Percentiles rank a stretch among this genome's conserved stretches.
Evolutionary conservation across 768 basidiomycete species (phyloP).

Genomic region (Tulasnella calospora): DNA sequence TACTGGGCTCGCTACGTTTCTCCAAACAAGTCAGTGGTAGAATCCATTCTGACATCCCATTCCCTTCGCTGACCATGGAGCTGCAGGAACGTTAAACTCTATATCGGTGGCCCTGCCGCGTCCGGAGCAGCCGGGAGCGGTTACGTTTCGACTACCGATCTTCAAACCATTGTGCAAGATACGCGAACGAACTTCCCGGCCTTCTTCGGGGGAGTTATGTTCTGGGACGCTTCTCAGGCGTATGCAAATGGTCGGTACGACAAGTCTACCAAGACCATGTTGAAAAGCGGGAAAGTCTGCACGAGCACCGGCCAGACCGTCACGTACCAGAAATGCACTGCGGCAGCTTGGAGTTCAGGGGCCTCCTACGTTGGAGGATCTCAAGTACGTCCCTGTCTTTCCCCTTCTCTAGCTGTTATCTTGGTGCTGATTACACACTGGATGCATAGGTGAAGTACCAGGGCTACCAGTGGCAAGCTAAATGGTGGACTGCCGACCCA

Average conservation of each 20-base stretch:
- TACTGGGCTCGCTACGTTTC: slow-evolving; percentile 57
- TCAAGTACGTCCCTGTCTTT: neutral
- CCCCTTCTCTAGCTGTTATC: neutral
- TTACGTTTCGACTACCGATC: slow-evolving; percentile 34
- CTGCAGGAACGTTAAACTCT: slow-evolving; percentile 51
- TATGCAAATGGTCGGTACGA: slow-evolving; percentile 23
- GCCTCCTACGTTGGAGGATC: slow-evolving; percentile 16
- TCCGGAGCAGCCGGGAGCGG: slow-evolving; percentile 54
- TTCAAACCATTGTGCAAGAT: slow-evolving; percentile 18
- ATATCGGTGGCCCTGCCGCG: slow-evolving; percentile 61
- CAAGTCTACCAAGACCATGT: slow-evolving; percentile 18
- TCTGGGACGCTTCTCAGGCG: slow-evolving; percentile 29
- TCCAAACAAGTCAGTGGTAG: slow-evolving; percentile 39
- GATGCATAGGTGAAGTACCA: neutral
- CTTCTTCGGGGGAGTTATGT: slow-evolving; percentile 28
- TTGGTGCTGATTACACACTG: neutral
- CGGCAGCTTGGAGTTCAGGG: slow-evolving; percentile 5
- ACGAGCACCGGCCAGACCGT: neutral
- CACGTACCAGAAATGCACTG: slow-evolving; percentile 21
- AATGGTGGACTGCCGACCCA: slow-evolving; percentile 17
- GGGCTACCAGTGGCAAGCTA: slow-evolving; percentile 27
- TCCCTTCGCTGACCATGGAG: neutral
- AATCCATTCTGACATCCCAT: neutral
- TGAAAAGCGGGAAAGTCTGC: slow-evolving; percentile 24
- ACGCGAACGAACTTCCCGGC: slow-evolving; percentile 24